Evolutionary conservation across 2,329 filamentous ascomycete species (phyloP).

Genomic region (Colletotrichum gloeosporioides): DNA sequence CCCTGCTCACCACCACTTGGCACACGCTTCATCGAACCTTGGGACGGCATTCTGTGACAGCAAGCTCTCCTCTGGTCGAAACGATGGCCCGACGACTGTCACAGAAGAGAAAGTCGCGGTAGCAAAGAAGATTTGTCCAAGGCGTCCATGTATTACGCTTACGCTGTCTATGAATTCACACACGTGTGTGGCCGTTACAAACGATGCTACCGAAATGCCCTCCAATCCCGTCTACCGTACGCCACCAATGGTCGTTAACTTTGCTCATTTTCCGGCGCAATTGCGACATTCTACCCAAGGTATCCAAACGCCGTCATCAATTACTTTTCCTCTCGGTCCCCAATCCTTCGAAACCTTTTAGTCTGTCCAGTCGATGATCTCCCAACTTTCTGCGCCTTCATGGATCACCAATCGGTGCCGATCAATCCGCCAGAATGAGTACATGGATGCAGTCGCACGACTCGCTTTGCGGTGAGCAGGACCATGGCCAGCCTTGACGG

Average conservation of each 20-base stretch:
- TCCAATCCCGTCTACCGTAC: neutral
- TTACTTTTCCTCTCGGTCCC: neutral
- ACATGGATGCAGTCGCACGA: conserved; percentile 67
- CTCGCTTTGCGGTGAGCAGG: conserved; percentile 69
- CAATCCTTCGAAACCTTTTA: conserved; percentile 13
- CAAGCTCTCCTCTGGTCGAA: neutral
- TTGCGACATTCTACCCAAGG: conserved; percentile 8
- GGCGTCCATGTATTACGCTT: neutral
- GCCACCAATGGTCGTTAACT: neutral
- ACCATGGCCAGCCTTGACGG: conserved; percentile 62
- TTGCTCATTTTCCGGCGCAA: conserved; percentile 7
- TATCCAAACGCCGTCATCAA: conserved; percentile 6
- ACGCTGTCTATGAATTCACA: neutral
- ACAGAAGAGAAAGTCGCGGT: neutral
- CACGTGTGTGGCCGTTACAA: neutral
- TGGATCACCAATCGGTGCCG: conserved; percentile 72
- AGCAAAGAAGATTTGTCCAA: neutral
- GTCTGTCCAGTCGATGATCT: conserved; percentile 63
- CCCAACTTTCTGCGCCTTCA: conserved; percentile 69
- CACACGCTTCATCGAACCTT: neutral
- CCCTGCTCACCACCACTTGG: neutral
- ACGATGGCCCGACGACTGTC: neutral
- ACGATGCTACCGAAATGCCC: conserved; percentile 2
- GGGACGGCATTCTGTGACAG: neutral
- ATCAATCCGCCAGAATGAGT: conserved; percentile 73